Evolutionary conservation across 768 basidiomycete species (phyloP).

Genomic region (Collybia mongolica): DNA sequence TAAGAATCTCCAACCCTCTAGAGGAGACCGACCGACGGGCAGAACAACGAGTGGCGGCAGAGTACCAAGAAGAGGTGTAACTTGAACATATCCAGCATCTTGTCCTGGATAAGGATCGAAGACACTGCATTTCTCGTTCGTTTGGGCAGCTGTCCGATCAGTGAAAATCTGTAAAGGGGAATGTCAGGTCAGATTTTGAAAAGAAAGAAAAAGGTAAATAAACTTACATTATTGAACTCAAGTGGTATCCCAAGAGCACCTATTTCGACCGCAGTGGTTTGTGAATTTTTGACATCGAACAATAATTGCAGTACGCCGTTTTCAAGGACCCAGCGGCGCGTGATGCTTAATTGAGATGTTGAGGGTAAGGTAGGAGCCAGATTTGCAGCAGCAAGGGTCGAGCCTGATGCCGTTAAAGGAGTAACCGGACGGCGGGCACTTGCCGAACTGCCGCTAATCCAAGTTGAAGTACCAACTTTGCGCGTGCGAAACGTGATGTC

Average conservation of each 20-base stretch:
- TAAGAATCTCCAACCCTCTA: constrained; percentile 61
- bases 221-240: constrained; percentile 54
- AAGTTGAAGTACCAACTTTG: constrained; percentile 39
- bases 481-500: constrained; percentile 55
- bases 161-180: constrained; percentile 47
- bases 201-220: neutral
- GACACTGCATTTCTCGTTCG: constrained; percentile 50
- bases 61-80: constrained; percentile 53
- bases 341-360: constrained; percentile 44
- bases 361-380: constrained; percentile 48
- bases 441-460: constrained; percentile 47
- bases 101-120: constrained; percentile 60
- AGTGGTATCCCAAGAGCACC: constrained; percentile 51
- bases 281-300: constrained; percentile 50
- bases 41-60: constrained; percentile 49
- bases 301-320: constrained; percentile 41
- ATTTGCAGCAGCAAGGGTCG: constrained; percentile 47
- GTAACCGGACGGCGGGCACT: constrained; percentile 37
- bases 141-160: constrained; percentile 46
- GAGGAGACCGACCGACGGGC: constrained; percentile 43
- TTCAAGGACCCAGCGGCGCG: constrained; percentile 48
- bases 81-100: constrained; percentile 54
- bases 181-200: neutral
- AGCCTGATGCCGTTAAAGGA: constrained; percentile 35
- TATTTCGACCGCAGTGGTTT: constrained; percentile 47